These are phyloP conservation scores for Hyaloscypha bicolor DNA, from an alignment of 495 filamentous ascomycete genomes.

Conservation along the genomic window DNA sequence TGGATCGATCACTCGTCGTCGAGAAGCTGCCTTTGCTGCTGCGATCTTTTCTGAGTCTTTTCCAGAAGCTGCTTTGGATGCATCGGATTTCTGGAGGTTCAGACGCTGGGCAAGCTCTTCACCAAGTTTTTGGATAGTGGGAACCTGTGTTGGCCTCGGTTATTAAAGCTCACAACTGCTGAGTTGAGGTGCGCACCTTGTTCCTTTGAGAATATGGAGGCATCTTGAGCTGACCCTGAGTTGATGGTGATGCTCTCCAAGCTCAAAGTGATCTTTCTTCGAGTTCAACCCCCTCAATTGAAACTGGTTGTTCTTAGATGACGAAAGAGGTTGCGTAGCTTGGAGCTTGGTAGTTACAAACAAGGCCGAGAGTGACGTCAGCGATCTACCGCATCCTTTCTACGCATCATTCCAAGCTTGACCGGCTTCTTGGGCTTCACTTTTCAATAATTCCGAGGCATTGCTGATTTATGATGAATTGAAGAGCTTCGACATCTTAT, in stretches of 20 bases:
- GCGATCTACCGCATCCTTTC: not conserved
- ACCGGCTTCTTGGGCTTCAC: not conserved
- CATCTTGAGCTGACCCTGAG: constrained; percentile 2
- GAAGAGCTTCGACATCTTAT: not conserved
- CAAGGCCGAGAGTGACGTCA: not conserved
- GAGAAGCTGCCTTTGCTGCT: constrained; percentile 16
- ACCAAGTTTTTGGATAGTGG: constrained; percentile 22
- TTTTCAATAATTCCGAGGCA: not conserved
- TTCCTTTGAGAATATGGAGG: constrained; percentile 20
- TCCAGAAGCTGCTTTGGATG: constrained; percentile 15
- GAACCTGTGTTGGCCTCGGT: constrained; percentile 5
- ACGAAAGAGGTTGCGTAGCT: not conserved
- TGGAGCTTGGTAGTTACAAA: not conserved
- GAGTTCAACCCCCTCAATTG: not conserved
- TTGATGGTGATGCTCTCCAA: not conserved
- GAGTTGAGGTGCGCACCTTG: constrained; percentile 8
- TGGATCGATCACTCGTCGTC: constrained; percentile 17
- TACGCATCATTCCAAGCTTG: constrained; percentile 1
- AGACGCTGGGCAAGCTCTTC: constrained; percentile 18
- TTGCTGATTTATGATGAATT: not conserved
- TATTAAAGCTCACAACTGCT: constrained; percentile 3
- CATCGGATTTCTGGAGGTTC: constrained; percentile 16
- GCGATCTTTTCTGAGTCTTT: constrained; percentile 18
- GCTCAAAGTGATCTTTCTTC: not conserved
- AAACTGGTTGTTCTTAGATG: not conserved